Base-by-base conservation (phyloP, 768 basidiomycete genomes). In the Myochromella boudieri region DNA sequence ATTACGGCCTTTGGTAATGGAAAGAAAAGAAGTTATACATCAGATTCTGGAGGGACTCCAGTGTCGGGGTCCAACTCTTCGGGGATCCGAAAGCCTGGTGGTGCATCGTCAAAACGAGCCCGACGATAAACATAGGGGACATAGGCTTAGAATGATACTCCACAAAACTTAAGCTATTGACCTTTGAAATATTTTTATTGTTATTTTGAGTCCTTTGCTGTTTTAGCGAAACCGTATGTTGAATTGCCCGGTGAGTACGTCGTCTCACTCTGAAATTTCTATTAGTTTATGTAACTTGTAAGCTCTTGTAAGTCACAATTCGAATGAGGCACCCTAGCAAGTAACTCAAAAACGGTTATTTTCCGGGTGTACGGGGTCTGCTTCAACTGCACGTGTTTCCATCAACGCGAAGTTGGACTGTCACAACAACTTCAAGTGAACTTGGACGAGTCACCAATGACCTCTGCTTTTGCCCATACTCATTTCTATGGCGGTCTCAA, bases 401-500 rank as follows among this genome's bases (percentile, higher is more conserved):
- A 34, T 36, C 12, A 33, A 51, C 45, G 53, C 53, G 53, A 49
- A 40, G n/a, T n/a, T n/a, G n/a, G n/a, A n/a, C n/a, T n/a, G n/a
- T n/a, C n/a, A n/a, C n/a, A n/a, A n/a, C 42, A 44, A 37, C 31
- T 42, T 33, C 18, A 29, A 33, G 24, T 24, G 36, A 44, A 46
- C 42, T 28, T 38, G 39, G 36, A 22, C 18, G 17, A 21, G 21
- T 29, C 28, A 40, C 49, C 46, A 32, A 60, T 60, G 57, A 42
- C 54, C 48, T 53, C 57, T 26, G 48, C 42, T 29, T 58, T 60
- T 44, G 44, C 50, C 18, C 38, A 55, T 44, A 53, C 55, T 49
- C 51, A 36, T 42, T 53, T 52, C 18, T 49, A 51, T 48, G 48
- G 47, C 17, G 42, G 46, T 29, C 24, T 46, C 25, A 44, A 39